Conservation (phyloP, 257 asterid genomes). For the Petunia axillaris region DNA sequence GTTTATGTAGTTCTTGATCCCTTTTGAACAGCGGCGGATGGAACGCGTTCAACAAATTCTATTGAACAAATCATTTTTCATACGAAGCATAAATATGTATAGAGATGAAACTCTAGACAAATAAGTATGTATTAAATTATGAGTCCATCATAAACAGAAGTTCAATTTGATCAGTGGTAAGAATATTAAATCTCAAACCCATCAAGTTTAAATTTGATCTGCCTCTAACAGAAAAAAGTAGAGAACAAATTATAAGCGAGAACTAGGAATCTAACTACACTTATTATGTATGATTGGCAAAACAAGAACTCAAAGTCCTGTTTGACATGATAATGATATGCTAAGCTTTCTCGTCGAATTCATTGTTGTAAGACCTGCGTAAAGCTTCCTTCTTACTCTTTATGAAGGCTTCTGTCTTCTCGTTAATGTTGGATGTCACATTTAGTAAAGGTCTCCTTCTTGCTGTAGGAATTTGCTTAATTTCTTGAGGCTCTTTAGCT, state of each 20-base stretch:
- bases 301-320: not conserved
- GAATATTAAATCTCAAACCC: not conserved
- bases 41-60: too few species aligned
- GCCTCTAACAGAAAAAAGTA: not conserved
- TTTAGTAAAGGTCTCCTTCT: slow-evolving; percentile 35
- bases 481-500: slow-evolving; percentile 22
- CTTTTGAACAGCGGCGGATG: too few species aligned
- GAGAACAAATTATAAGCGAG: not conserved
- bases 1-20: too few species aligned
- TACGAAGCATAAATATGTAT: not conserved
- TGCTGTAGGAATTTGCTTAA: slow-evolving; percentile 18
- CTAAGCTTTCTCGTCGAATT: slow-evolving; percentile 30
- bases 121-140: not conserved
- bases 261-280: not conserved
- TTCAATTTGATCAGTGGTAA: not conserved
- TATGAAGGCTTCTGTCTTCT: slow-evolving; percentile 60
- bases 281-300: not conserved
- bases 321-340: not conserved
- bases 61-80: too few species aligned
- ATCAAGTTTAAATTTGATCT: not conserved
- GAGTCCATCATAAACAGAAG: not conserved
- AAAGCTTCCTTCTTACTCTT: slow-evolving; percentile 53
- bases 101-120: not conserved
- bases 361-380: slow-evolving; percentile 37
- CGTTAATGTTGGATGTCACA: slow-evolving; percentile 50